phyloP scores from a whole-genome alignment of 768 basidiomycete genomes.

The Asterophora parasitica region DNA sequence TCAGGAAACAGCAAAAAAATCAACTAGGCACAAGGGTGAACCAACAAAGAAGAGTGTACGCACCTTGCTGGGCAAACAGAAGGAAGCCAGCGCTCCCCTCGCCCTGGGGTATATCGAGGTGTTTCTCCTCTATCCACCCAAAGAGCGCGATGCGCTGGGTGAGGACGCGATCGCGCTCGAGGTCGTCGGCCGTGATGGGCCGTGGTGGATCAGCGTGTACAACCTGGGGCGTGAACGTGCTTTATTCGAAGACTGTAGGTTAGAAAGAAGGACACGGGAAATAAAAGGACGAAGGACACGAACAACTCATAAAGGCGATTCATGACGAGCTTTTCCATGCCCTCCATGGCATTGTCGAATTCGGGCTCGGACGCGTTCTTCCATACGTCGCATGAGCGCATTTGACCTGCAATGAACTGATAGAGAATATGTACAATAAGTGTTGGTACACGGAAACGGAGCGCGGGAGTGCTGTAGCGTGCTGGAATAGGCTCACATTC shows the following conservation, averaged over 20 bases:
- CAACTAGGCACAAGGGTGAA: background rate
- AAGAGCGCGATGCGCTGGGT: slow-evolving; percentile 88
- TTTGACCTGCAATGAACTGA: slow-evolving; percentile 86
- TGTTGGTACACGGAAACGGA: no score
- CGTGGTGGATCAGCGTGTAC: slow-evolving; percentile 59
- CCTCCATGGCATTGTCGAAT: slow-evolving; percentile 96
- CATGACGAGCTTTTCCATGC: slow-evolving; percentile 99
- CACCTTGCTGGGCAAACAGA: slow-evolving; percentile 86
- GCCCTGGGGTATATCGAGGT: slow-evolving; percentile 84
- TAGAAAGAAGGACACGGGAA: background rate
- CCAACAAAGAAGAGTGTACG: slow-evolving; percentile 4
- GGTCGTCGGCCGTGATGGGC: slow-evolving; percentile 86
- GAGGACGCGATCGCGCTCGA: slow-evolving; percentile 92
- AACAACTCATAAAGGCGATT: slow-evolving; percentile 94
- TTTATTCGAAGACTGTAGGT: slow-evolving; percentile 24
- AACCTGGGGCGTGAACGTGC: slow-evolving; percentile 90
- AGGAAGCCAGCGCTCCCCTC: slow-evolving; percentile 78
- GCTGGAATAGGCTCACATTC: slow-evolving; percentile 43
- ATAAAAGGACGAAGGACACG: slow-evolving; percentile 25
- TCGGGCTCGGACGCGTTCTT: slow-evolving; percentile 70
- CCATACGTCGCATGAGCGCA: slow-evolving; percentile 85
- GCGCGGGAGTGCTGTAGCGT: background rate
- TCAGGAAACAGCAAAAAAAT: no score
- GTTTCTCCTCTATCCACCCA: slow-evolving; percentile 82
- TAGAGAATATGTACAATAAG: slow-evolving; percentile 8